These are phyloP conservation scores for Ophiostoma tasmaniense DNA, from an alignment of 2,329 filamentous ascomycete genomes.

Conservation along the genomic window DNA sequence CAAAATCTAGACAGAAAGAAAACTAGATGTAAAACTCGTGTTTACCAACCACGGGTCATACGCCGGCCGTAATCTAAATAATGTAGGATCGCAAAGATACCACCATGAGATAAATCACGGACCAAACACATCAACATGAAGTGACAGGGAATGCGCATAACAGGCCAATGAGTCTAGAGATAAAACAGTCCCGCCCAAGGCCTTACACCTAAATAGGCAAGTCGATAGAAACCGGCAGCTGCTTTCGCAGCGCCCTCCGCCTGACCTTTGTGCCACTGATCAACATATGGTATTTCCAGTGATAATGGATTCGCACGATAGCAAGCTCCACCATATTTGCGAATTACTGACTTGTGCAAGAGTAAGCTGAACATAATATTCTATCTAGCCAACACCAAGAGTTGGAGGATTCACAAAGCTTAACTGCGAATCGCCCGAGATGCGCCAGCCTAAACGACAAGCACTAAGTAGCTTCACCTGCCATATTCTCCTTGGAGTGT, in stretches of 20 bases:
- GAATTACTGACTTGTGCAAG: neutral
- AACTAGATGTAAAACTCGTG: neutral
- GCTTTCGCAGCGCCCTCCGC: neutral
- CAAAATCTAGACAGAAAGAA: neutral
- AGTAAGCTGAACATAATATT: neutral
- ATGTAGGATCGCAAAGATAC: neutral
- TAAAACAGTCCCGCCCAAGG: neutral
- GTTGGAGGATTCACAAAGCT: neutral
- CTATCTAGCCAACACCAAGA: neutral
- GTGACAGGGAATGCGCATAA: no score
- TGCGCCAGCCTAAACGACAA: neutral
- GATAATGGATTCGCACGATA: neutral
- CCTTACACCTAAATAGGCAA: conserved; percentile 5
- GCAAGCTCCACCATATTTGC: neutral
- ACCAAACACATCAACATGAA: neutral
- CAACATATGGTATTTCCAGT: neutral
- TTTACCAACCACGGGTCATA: neutral
- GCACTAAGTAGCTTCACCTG: neutral
- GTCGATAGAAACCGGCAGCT: neutral
- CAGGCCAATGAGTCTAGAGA: neutral
- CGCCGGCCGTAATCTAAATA: neutral
- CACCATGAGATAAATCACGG: neutral
- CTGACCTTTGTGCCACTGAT: neutral
- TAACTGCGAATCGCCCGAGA: neutral
- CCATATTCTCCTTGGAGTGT: neutral